Evolutionary conservation across 495 filamentous ascomycete genomes (phyloP), one percentile per base, ranked within the genome.

Genomic region (Hypoxylon cercidicola): DNA sequence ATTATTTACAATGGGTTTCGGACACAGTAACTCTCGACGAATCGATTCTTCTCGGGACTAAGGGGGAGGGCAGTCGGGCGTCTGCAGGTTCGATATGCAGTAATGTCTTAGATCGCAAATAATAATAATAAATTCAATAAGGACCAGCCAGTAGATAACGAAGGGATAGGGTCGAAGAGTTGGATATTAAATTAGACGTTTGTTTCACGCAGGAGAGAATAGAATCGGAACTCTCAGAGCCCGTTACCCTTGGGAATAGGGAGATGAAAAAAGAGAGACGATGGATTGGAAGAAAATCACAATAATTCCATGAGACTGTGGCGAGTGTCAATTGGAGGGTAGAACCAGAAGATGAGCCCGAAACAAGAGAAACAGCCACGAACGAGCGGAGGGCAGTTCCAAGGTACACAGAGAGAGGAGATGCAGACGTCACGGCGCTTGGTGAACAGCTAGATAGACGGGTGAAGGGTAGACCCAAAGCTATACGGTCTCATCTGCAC

Each of bases 201-300:
- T 43, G 16, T 58, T 40, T 67, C 37, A 21, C 49, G 21, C 23
- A 40, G 28, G 21, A 51, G 39, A 49, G 55, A 60, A 63, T 51
- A 18, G 32, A 68, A 60, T 50, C 30, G 60, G 55, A 50, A 52
- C 65, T 68, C 54, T 50, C 65, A 68, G 37, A 68, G 65, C 46
- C 55, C 60, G 59, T 46, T 50, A 23, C 2, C 35, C 16, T 50
- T 51, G 32, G 23, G 52, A 37, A 28, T 47, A 28, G 13, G 19
- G 15, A 18, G 11, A 23, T 16, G 5, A 41, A 48, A 20, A 67
- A 60, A 44, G 60, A 68, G 44, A 37, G 65, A 63, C 49, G 55
- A 62, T 40, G 55, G 43, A n/a, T n/a, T n/a, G 37, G 21, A 49
- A 47, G 30, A 58, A 19, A 44, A 39, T 59, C 62, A 68, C 13